Evolutionary conservation across 1,284 basidiomycete genomes (phyloP), one percentile per base, ranked within the genome.

Genomic region (Tilletiopsis washingtonensis): DNA sequence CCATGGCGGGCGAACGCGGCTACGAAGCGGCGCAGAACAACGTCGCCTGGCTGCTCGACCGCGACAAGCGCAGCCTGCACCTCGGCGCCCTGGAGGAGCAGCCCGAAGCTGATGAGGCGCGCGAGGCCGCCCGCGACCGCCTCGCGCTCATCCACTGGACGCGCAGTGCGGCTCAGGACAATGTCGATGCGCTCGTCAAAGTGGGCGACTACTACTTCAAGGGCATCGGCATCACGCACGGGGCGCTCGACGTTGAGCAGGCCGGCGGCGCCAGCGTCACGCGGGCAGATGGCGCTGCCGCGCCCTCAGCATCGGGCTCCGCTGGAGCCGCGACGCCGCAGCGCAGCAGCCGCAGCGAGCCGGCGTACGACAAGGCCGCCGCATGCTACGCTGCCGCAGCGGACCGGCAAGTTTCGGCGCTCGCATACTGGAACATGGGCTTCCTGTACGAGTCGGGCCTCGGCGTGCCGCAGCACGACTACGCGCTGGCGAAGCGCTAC

Each of bases 401-500:
- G 2, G 89, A 91, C 61, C 91, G 88, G 1, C 86, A 90, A 56
- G 68, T 85, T 54, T 93, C 88, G 61, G 88, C 91, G 1, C 79
- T 98, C 61, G 91, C 93, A 2, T 90, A 93, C 83, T 98, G 91
- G 91, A 96, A 96, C 69, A 76, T 98, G 23, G 94, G 93, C 1
- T 96, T 87, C 86, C 94, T 98, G 90, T 96, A 97, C 73, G 93
- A 98, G 76, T 87, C 90, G 64, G 94, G 94, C 0, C 74, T 86
- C 23, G 94, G 94, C 3, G 88, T 97, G 0, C 82, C 85, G 24
- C 27, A 58, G 23, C 59, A 58, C 25, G 93, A 98, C 75, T 98
- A 90, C 77, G 86, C 94, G 74, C 81, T 98, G 15, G 94, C 94
- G 0, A 99, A 98, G 75, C 81, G 94, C 25, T 86, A 93, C 74